Evolutionary conservation across 2,329 filamentous ascomycete species (phyloP), one percentile per base, ranked within the genome.

Genomic region (Chaetomiaceae sp.): DNA sequence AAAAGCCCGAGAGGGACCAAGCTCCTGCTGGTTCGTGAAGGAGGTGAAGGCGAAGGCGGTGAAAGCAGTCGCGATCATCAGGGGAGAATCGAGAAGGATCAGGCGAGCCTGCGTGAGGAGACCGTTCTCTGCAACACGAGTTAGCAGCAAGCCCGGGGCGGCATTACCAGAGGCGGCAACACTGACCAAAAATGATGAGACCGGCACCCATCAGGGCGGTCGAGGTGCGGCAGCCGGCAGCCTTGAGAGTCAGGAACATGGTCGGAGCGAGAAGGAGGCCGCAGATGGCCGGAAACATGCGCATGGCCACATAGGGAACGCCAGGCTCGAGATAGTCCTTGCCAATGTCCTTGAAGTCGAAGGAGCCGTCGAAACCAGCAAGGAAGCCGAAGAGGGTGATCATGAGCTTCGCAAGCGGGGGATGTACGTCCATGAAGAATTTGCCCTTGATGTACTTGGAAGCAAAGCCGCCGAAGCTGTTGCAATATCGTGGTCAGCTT

Each of bases 401-500:
- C 60, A 99, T 83, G 67, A 99, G 82, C 76, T 99, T 99, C 59
- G 93, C 93, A 54, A 99, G 79, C 40, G 93, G 93, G 27, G 93
- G 93, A 68, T 99, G 93, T n/a, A 99, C 93, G 68, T 99, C 93
- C 93, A 99, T 99, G 71, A 99, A 99, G 80, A 99, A 99, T 68
- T 80, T 86, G 65, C 93, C 93, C 77, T 99, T 97, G 79, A 99
- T 97, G 71, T 99, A 99, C 72, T 99, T 99, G 62, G 87, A 89
- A 58, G 93, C 93, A 68, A 99, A 99, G 43, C 93, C 93, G 68
- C 93, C 93, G 69, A 99, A 99, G 73, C 90, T 96, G 64, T 58
- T 57, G 21, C 43, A 51, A 49, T 31, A 23, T 41, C 19, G 19
- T 59, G 44, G 62, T 62, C 35, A 59, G 59, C 23, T 14, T 43